Percentiles rank a stretch among this genome's conserved stretches.
Evolutionary conservation across 768 basidiomycete genomes (phyloP).

Genomic region (Amanita subjunquillea): DNA sequence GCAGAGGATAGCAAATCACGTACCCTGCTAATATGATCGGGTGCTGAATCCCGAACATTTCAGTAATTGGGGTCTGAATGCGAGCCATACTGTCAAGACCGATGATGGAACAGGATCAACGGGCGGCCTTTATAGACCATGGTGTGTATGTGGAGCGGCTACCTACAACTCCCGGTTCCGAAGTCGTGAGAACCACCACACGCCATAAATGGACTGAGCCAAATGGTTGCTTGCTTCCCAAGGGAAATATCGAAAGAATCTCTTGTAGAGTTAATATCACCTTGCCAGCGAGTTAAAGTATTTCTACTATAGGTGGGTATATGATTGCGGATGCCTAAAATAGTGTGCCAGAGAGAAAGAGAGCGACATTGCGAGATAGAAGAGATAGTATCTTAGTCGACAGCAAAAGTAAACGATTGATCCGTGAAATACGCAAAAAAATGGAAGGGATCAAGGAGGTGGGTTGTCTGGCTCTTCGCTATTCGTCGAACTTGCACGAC

Average conservation of each 20-base stretch:
- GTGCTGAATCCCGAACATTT: conserved; percentile 83
- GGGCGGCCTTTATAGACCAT: no score
- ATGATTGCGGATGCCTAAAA: neutral
- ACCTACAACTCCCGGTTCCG: no score
- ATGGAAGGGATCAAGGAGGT: neutral
- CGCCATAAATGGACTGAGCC: no score
- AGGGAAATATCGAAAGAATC: no score
- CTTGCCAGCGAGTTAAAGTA: neutral
- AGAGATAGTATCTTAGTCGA: neutral
- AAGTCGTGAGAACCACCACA: no score
- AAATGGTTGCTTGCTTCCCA: no score
- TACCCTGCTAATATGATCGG: conserved; percentile 78
- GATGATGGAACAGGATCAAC: no score
- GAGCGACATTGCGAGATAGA: neutral
- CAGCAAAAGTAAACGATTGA: neutral
- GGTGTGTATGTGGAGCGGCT: neutral
- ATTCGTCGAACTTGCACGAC: conserved; percentile 12
- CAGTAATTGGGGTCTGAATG: conserved; percentile 77
- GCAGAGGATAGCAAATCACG: conserved; percentile 5
- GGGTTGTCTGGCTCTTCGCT: neutral
- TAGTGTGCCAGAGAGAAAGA: neutral
- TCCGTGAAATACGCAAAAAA: neutral
- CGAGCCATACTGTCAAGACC: conserved; percentile 32
- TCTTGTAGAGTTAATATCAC: no score
- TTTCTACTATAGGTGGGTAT: neutral